Base-by-base conservation (phyloP, 208 protist species). In the Crithidia sp. region DNA sequence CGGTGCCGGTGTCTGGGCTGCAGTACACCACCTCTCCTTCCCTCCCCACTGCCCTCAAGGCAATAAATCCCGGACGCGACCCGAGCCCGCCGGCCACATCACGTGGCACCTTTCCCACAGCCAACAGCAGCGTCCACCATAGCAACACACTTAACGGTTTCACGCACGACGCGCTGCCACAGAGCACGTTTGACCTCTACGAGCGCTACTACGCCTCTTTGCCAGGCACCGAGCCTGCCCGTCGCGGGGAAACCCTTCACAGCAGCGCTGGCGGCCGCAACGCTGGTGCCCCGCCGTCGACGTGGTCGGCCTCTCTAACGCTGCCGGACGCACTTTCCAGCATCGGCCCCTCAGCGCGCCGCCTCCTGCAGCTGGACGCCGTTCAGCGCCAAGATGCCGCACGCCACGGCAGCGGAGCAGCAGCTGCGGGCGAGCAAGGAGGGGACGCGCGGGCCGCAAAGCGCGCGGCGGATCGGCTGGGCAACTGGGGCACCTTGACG, bases 1-100 rank as follows among this genome's bases (percentile, higher is more conserved):
- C 87, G 19, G 52, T 92, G 16, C 82, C 87, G 4, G 53, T 87
- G 36, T 71, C 62, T 3, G 84, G 87, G 5, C 37, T 87, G 54
- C 76, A 86, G 71, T 83, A 92, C 71, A 79, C 87, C 36, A 79
- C 83, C 8, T 90, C 87, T 0, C 83, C 83, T 0, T 86, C 80
- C n/a, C 58, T 93, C 7, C 85, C 88, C 3, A 76, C 70, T 4
- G 74, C 75, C 0, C 62, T 74, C 7, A 74, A 86, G 40, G 60
- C 68, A 2, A 53, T 71, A 10, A 66, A 82, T 36, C n/a, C 45
- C 47, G 36, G 45, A 56, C 56, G 62, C 63, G 64, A 72, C 67
- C n/a, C 7, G 14, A 47, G 13, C n/a, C 28, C 28, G 28, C 28
- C 28, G 28, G 28, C 28, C 28, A 28, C 28, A 28, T 0, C 28